Conservation (phyloP, 257 asterid genomes). For the Plantago major region DNA sequence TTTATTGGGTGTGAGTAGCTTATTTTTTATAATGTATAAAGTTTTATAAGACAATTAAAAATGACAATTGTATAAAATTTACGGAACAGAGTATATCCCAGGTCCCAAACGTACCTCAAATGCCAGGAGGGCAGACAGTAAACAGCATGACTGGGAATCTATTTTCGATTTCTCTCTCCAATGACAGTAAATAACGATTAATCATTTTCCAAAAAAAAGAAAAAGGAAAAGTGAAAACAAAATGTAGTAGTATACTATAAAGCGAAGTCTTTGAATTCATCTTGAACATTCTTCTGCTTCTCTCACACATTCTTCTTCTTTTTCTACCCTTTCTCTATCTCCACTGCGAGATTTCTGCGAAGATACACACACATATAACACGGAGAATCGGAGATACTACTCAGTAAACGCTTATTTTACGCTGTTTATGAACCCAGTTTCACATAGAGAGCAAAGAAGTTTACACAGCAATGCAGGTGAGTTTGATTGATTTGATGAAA, state of each 20-base stretch:
- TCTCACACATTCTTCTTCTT: constrained; percentile 11
- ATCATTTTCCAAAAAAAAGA: background rate
- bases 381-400: too few species aligned
- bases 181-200: background rate
- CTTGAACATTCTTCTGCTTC: constrained; percentile 8
- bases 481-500: background rate
- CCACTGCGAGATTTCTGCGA: too few species aligned
- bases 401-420: background rate
- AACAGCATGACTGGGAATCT: background rate
- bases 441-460: constrained; percentile 7
- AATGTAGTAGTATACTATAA: background rate
- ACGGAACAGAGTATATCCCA: too few species aligned
- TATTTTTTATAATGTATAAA: too few species aligned
- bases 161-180: constrained; percentile 6
- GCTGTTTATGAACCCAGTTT: background rate
- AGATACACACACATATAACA: too few species aligned
- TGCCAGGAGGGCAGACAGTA: constrained; percentile 8
- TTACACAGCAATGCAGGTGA: constrained; percentile 43
- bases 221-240: too few species aligned
- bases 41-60: too few species aligned
- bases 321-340: too few species aligned
- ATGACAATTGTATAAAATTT: too few species aligned
- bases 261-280: background rate
- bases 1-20: too few species aligned
- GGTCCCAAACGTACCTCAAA: constrained; percentile 12